Percentiles rank a stretch among this genome's conserved stretches.
These are phyloP conservation scores for Acidomyces sp. DNA, from an alignment of 495 filamentous ascomycete species.

Conservation along the genomic window DNA sequence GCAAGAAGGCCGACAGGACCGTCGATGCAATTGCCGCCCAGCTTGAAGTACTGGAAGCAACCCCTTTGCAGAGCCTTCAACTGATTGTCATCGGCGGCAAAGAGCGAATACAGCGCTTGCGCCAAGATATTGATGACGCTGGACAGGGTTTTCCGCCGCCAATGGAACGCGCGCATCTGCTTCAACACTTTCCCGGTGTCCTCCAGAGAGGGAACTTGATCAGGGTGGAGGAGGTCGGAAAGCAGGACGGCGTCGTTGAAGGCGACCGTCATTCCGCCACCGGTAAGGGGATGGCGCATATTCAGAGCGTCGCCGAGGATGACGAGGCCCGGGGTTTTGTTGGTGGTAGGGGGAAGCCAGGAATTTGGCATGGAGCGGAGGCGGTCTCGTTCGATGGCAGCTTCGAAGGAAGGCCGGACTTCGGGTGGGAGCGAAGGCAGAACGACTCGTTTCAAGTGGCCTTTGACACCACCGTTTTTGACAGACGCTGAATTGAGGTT, in stretches of 20 bases:
- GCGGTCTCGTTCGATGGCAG: slow-evolving; percentile 60
- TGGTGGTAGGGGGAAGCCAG: slow-evolving; percentile 66
- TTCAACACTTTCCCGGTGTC: slow-evolving; percentile 48
- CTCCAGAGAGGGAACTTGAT: slow-evolving; percentile 51
- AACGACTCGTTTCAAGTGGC: slow-evolving; percentile 62
- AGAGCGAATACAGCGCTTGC: slow-evolving; percentile 77
- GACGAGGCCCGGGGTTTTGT: slow-evolving; percentile 59
- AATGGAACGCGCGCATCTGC: slow-evolving; percentile 72
- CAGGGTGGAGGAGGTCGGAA: slow-evolving; percentile 53
- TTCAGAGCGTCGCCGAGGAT: slow-evolving; percentile 87
- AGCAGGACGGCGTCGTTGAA: slow-evolving; percentile 76
- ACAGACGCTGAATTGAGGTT: slow-evolving; percentile 56
- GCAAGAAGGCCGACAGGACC: slow-evolving; percentile 73
- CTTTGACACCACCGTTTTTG: slow-evolving; percentile 65
- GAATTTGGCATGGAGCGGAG: slow-evolving; percentile 84
- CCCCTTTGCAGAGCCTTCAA: slow-evolving; percentile 73
- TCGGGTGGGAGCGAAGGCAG: slow-evolving; percentile 62
- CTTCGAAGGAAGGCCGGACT: slow-evolving; percentile 58
- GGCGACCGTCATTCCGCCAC: slow-evolving; percentile 91
- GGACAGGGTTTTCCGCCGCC: slow-evolving; percentile 66
- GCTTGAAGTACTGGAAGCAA: slow-evolving; percentile 86
- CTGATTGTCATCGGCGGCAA: slow-evolving; percentile 69
- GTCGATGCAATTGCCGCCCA: slow-evolving; percentile 54
- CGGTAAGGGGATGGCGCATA: slow-evolving; percentile 91
- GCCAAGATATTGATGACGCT: slow-evolving; percentile 92